Evolutionary conservation across 345 rosid species (phyloP).

Genomic region (Hevea brasiliensis): DNA sequence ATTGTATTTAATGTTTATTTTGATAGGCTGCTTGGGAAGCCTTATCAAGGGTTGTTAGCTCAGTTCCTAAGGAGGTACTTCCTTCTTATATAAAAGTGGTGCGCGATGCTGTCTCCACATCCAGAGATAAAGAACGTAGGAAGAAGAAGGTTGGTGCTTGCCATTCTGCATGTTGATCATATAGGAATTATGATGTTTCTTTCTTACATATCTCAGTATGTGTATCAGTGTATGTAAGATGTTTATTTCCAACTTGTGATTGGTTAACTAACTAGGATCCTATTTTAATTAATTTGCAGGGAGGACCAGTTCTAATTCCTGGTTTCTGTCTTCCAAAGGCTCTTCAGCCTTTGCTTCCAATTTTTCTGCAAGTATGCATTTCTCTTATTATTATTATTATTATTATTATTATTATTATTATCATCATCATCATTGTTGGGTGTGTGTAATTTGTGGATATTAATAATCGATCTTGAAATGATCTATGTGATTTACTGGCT

Average conservation of each 20-base stretch:
- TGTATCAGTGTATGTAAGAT: background rate
- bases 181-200: background rate
- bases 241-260: slow-evolving; percentile 3
- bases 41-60: slow-evolving; percentile 72
- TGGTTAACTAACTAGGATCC: slow-evolving; percentile 6
- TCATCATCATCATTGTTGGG: no score
- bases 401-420: slow-evolving; percentile 4
- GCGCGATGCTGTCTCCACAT: slow-evolving; percentile 92
- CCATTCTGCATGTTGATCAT: slow-evolving; percentile 11
- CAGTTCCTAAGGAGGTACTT: slow-evolving; percentile 92
- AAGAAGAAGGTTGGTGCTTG: slow-evolving; percentile 66
- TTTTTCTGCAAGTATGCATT: slow-evolving; percentile 73
- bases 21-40: slow-evolving; percentile 94
- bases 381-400: slow-evolving; percentile 9
- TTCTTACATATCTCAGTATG: background rate
- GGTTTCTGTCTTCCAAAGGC: slow-evolving; percentile 95
- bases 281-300: slow-evolving; percentile 50
- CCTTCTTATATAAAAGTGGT: slow-evolving; percentile 84
- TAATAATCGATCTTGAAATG: background rate
- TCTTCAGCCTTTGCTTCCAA: slow-evolving; percentile 90
- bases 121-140: slow-evolving; percentile 91
- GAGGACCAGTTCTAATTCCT: slow-evolving; percentile 82
- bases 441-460: background rate
- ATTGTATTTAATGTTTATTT: slow-evolving; percentile 28
- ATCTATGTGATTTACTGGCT: no score